A percentile compares a stretch with the other conserved stretches of the same genome.
These are phyloP conservation scores for Neobulgaria alba DNA, from an alignment of 2,329 filamentous ascomycete genomes.

Conservation along the genomic window DNA sequence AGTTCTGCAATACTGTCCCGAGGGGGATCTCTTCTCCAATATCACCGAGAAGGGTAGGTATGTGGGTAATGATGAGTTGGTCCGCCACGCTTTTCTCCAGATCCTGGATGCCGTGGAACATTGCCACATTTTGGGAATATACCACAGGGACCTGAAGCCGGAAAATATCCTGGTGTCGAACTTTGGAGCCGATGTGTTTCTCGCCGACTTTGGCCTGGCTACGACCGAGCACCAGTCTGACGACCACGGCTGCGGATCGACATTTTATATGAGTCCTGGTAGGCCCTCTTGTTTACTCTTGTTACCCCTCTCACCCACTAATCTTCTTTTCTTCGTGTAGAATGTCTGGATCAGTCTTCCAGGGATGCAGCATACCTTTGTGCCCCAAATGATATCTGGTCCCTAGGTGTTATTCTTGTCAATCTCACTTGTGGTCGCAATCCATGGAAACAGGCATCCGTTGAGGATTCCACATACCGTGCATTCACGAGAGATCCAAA, in stretches of 20 bases:
- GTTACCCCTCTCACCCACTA: constrained; percentile 16
- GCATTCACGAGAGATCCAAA: constrained; percentile 77
- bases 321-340: constrained; percentile 39
- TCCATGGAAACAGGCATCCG: constrained; percentile 94
- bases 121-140: constrained; percentile 89
- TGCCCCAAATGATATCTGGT: constrained; percentile 95
- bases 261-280: constrained; percentile 99
- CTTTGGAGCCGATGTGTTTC: constrained; percentile 80
- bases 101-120: constrained; percentile 93
- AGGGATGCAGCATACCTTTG: constrained; percentile 76
- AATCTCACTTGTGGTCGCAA: constrained; percentile 97
- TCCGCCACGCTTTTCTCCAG: constrained; percentile 84
- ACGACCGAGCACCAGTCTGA: constrained; percentile 76
- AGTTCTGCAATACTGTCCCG: constrained; percentile 92
- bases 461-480: constrained; percentile 89
- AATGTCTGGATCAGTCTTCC: constrained; percentile 77
- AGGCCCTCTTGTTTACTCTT: constrained; percentile 34
- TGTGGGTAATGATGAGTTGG: constrained; percentile 82
- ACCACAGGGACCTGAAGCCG: constrained; percentile 94
- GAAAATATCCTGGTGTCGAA: constrained; percentile 95
- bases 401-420: constrained; percentile 92
- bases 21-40: constrained; percentile 93
- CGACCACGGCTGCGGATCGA: constrained; percentile 96
- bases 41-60: constrained; percentile 94
- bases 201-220: constrained; percentile 95